Conservation (phyloP, 257 asterid species). For the Forsythia viridissima region DNA sequence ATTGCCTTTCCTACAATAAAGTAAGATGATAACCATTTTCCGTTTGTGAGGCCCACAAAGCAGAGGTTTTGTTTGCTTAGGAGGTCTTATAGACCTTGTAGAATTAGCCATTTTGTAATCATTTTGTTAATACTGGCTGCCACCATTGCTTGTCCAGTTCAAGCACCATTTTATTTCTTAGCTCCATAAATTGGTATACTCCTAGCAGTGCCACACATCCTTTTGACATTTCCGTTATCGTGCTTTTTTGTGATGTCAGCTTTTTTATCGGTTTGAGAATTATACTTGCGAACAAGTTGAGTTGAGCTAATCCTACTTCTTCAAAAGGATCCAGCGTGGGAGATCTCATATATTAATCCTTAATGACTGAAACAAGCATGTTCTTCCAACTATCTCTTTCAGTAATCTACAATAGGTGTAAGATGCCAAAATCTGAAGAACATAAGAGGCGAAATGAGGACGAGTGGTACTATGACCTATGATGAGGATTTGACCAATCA, state of each 20-base stretch:
- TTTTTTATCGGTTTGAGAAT: neutral
- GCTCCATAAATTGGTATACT: neutral
- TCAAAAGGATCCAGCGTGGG: neutral
- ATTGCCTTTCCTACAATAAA: neutral
- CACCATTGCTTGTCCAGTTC: neutral
- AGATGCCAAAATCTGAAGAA: conserved; percentile 1
- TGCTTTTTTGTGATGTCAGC: neutral
- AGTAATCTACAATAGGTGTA: neutral
- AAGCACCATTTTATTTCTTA: neutral
- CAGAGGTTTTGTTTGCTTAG: neutral
- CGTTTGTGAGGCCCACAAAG: neutral
- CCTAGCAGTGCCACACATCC: neutral
- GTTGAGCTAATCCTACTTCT: neutral
- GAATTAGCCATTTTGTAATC: neutral
- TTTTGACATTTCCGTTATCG: neutral
- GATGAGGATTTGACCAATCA: neutral
- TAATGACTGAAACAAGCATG: neutral
- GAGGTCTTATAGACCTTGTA: neutral
- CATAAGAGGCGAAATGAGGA: neutral
- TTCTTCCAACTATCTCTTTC: neutral
- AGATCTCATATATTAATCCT: neutral
- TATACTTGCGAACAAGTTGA: neutral
- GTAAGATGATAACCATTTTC: conserved; percentile 28
- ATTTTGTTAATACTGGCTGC: neutral
- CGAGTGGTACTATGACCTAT: neutral